These are phyloP conservation scores for Oryza officinalis DNA, from an alignment of 176 grass and related monocot species.

Conservation along the genomic window DNA sequence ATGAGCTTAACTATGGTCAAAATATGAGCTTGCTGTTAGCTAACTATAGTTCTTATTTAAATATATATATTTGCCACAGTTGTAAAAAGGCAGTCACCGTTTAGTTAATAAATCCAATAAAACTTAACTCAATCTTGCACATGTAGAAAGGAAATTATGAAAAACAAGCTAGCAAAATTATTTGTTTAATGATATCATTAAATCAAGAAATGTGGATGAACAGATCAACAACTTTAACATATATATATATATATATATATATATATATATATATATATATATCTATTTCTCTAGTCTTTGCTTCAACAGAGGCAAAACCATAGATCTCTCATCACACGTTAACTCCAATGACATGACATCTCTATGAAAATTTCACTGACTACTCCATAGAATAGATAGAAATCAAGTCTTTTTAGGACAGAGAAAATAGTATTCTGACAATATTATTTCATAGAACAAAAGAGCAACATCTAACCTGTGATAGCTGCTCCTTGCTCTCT, in stretches of 20 bases:
- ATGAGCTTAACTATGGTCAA: background rate
- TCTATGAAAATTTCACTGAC: background rate
- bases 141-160: background rate
- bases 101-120: conserved; percentile 11
- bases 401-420: too few species aligned
- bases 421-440: background rate
- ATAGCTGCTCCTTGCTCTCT: conserved; percentile 78
- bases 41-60: background rate
- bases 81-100: background rate
- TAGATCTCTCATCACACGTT: conserved; percentile 11
- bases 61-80: background rate
- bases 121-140: conserved; percentile 18
- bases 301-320: conserved; percentile 9
- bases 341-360: conserved; percentile 27
- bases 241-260: background rate
- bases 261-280: background rate
- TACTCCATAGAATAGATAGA: background rate
- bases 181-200: conserved; percentile 28
- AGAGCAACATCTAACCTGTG: conserved; percentile 69
- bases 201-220: background rate
- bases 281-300: background rate
- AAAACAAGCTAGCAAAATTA: conserved; percentile 2
- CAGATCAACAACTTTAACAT: background rate
- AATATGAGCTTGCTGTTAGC: background rate
- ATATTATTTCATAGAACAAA: conserved; percentile 37